Percentiles rank a stretch among this genome's conserved stretches.
Evolutionary conservation across 106 monocot genomes (phyloP).

Genomic region (Dioscorea zingiberensis): DNA sequence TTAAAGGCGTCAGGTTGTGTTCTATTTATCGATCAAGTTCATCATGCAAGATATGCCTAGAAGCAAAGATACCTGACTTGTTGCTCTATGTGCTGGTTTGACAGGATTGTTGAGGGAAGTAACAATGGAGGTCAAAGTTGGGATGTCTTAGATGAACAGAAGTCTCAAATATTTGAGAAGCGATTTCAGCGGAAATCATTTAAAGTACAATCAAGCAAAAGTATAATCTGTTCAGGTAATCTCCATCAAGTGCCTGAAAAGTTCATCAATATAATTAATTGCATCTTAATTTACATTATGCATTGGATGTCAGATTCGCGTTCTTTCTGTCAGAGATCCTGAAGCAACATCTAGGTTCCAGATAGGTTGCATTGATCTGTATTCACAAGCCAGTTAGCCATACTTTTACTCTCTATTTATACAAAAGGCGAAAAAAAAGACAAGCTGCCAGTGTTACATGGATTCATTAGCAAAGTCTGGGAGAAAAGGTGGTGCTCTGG

Average conservation of each 20-base stretch:
- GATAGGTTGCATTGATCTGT: constrained; percentile 74
- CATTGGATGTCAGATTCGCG: constrained; percentile 40
- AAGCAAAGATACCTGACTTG: neutral
- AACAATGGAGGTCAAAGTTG: constrained; percentile 59
- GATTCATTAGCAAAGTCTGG: too few relatives aligned
- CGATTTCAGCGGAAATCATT: constrained; percentile 58
- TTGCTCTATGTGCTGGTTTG: neutral
- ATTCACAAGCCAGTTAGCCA: constrained; percentile 15
- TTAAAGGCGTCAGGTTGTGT: too few relatives aligned
- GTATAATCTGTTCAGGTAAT: constrained; percentile 65
- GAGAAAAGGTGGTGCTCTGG: too few relatives aligned
- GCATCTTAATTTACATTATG: too few relatives aligned
- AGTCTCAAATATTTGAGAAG: constrained; percentile 52
- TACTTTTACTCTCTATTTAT: neutral
- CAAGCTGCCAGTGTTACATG: too few relatives aligned
- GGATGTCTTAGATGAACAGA: constrained; percentile 49
- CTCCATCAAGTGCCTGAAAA: neutral
- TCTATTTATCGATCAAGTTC: too few relatives aligned
- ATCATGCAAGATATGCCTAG: too few relatives aligned
- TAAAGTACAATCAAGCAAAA: constrained; percentile 23
- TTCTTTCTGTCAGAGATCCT: constrained; percentile 53
- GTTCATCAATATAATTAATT: neutral
- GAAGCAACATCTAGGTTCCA: constrained; percentile 62
- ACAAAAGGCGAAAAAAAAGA: too few relatives aligned
- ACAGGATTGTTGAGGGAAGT: constrained; percentile 75